These are phyloP conservation scores for Shiraia bambusicola DNA, from an alignment of 2,329 filamentous ascomycete species.

Conservation along the genomic window DNA sequence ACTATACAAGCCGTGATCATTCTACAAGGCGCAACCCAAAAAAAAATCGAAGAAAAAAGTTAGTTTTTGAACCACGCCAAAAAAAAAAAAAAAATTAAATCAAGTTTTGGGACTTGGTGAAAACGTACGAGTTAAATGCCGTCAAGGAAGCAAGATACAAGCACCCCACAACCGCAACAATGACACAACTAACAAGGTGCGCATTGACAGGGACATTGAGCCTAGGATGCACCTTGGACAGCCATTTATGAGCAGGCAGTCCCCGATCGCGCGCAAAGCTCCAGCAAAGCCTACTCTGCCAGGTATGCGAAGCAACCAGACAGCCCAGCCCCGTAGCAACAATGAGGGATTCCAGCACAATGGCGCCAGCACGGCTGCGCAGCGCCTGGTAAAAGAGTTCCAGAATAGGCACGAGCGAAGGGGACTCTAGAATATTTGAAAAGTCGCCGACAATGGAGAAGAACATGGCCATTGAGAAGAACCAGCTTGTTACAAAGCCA, in stretches of 20 bases:
- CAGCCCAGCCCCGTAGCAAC: slow-evolving; percentile 53
- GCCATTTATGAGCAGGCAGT: slow-evolving; percentile 47
- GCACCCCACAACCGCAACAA: slow-evolving; percentile 51
- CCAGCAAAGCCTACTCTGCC: slow-evolving; percentile 55
- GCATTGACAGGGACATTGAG: slow-evolving; percentile 51
- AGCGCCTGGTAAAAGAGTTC: slow-evolving; percentile 51
- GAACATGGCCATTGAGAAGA: slow-evolving; percentile 53
- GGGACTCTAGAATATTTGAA: slow-evolving; percentile 40
- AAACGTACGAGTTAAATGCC: slow-evolving; percentile 45
- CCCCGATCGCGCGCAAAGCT: slow-evolving; percentile 56
- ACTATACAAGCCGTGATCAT: slow-evolving; percentile 49
- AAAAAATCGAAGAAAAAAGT: background rate
- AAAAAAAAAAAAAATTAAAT: too few relatives aligned
- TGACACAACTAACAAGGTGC: slow-evolving; percentile 46
- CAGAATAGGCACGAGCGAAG: slow-evolving; percentile 51
- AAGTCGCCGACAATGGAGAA: slow-evolving; percentile 54
- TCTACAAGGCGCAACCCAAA: slow-evolving; percentile 18
- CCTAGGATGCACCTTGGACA: slow-evolving; percentile 44
- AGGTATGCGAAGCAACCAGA: slow-evolving; percentile 52
- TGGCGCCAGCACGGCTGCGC: slow-evolving; percentile 47
- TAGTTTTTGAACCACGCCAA: too few relatives aligned
- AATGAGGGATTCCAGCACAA: slow-evolving; percentile 50
- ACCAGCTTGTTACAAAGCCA: slow-evolving; percentile 53
- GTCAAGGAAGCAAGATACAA: slow-evolving; percentile 49
- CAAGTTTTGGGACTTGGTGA: background rate